Evolutionary conservation across 331 rosid genomes (phyloP).

Genomic region (Pyracantha coccinea): DNA sequence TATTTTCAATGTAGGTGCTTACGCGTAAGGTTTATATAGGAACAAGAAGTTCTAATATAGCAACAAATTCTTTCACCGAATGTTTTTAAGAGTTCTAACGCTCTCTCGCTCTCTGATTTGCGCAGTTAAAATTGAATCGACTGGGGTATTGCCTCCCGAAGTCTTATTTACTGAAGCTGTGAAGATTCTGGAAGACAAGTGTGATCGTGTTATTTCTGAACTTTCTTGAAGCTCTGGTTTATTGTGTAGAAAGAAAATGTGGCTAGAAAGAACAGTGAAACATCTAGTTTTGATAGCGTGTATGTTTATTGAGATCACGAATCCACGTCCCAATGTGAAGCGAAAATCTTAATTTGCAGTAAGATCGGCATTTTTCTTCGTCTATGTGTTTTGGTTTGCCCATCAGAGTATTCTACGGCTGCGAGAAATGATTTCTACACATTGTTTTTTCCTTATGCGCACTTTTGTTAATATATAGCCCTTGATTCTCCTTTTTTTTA

Average conservation of each 20-base stretch:
- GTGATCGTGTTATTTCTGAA: slow-evolving; percentile 77
- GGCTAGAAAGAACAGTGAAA: neutral
- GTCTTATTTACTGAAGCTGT: slow-evolving; percentile 80
- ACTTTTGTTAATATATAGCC: too few species aligned
- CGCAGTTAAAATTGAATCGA: slow-evolving; percentile 80
- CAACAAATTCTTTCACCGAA: neutral
- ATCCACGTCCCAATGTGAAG: neutral
- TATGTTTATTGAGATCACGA: neutral
- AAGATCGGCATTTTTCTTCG: neutral
- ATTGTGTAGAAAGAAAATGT: neutral
- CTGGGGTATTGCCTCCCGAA: slow-evolving; percentile 86
- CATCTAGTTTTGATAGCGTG: neutral
- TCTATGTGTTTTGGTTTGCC: neutral
- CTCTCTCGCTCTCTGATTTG: neutral
- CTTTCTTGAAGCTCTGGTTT: slow-evolving; percentile 41
- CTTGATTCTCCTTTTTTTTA: too few species aligned
- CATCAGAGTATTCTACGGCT: too few species aligned
- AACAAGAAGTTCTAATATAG: neutral
- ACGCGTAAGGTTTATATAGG: neutral
- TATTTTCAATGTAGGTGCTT: neutral
- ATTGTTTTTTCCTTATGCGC: too few species aligned
- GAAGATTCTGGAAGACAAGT: slow-evolving; percentile 89
- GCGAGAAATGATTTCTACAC: too few species aligned
- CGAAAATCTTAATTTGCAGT: neutral
- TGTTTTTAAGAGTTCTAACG: neutral